Conservation (phyloP, 768 basidiomycete genomes). For the Gelatoporia subvermispora region DNA sequence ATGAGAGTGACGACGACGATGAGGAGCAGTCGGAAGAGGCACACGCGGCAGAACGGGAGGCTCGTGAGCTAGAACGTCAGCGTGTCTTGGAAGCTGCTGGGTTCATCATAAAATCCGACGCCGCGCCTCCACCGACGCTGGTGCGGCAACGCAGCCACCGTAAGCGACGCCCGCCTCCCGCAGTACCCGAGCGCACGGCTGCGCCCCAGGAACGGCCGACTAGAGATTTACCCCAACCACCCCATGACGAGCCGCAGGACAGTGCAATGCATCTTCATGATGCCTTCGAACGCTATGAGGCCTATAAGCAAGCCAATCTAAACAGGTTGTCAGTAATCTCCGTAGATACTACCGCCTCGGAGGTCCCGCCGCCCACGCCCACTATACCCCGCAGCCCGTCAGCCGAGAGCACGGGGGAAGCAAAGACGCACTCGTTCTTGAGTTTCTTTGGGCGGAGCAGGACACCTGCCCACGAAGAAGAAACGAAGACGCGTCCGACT, state of each 20-base stretch:
- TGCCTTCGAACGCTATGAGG: constrained; percentile 86
- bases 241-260: constrained; percentile 20
- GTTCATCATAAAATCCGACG: constrained; percentile 65
- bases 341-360: constrained; percentile 32
- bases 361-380: constrained; percentile 28
- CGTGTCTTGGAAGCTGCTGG: constrained; percentile 88
- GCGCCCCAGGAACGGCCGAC: constrained; percentile 20
- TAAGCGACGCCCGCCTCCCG: constrained; percentile 47
- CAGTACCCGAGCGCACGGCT: constrained; percentile 35
- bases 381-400: constrained; percentile 19
- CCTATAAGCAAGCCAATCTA: constrained; percentile 57
- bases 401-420: constrained; percentile 3
- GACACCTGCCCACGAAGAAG: constrained; percentile 46
- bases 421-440: constrained; percentile 32
- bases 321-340: constrained; percentile 66
- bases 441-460: constrained; percentile 60
- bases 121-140: constrained; percentile 42
- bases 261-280: constrained; percentile 51
- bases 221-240: constrained; percentile 46
- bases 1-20: constrained; percentile 35
- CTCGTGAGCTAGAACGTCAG: constrained; percentile 70
- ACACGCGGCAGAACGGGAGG: constrained; percentile 47
- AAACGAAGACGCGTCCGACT: constrained; percentile 38
- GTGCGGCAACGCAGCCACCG: constrained; percentile 26
- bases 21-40: constrained; percentile 34